Conservation (phyloP, 2,329 filamentous ascomycete species). For the Aspergillus aculeatinus region DNA sequence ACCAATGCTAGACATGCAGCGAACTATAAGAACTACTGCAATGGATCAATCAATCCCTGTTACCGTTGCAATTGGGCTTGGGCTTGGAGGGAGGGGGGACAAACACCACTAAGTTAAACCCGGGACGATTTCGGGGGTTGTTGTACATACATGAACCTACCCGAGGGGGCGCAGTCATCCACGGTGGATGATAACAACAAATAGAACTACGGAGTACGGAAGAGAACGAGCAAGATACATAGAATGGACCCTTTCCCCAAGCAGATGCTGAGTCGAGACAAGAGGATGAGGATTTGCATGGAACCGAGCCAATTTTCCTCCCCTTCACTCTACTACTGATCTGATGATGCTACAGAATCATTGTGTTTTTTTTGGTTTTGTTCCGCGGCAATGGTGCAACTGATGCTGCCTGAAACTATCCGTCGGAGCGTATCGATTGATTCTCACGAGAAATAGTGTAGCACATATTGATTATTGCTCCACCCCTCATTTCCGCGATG, state of each 20-base stretch:
- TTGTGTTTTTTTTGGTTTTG: not conserved
- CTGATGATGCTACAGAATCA: not conserved
- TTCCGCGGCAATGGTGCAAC: not conserved
- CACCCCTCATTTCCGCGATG: conserved; percentile 7
- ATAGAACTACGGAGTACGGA: no score
- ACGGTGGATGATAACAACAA: no score
- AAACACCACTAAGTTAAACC: no score
- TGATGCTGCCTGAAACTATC: not conserved
- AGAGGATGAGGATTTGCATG: no score
- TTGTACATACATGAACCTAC: not conserved
- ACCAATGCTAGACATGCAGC: not conserved
- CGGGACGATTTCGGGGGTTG: not conserved
- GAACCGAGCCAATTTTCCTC: not conserved
- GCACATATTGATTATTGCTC: not conserved
- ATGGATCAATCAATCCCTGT: conserved; percentile 12
- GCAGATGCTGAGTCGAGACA: no score
- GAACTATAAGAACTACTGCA: conserved; percentile 2
- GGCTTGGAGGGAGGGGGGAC: not conserved
- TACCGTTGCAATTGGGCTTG: conserved; percentile 10
- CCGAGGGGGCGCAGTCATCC: not conserved
- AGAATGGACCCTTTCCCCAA: no score
- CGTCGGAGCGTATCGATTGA: not conserved
- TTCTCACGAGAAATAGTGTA: not conserved
- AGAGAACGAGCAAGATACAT: no score
- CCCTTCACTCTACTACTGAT: not conserved